A percentile compares a stretch with the other conserved stretches of the same genome.
These are phyloP conservation scores for Pythium scleroteichum DNA, from an alignment of 352 stramenopile genomes.

Conservation along the genomic window DNA sequence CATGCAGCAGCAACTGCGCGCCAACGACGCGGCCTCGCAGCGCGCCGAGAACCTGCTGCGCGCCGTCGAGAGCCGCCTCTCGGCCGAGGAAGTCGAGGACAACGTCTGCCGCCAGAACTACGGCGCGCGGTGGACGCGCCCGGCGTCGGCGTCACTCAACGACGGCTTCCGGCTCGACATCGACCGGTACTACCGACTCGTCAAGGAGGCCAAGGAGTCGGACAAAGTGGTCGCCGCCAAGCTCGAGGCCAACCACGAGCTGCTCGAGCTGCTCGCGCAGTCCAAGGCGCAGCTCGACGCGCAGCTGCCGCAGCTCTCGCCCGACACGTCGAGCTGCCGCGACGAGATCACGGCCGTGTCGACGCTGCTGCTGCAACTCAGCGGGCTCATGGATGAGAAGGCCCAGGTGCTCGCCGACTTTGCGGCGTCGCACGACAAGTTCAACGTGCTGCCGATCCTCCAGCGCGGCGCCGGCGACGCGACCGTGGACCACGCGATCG, in stretches of 20 bases:
- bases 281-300: constrained; percentile 59
- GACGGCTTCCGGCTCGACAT: constrained; percentile 63
- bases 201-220: constrained; percentile 69
- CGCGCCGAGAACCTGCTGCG: constrained; percentile 61
- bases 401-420: constrained; percentile 61
- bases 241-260: constrained; percentile 34
- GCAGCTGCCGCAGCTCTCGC: constrained; percentile 47
- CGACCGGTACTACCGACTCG: constrained; percentile 73
- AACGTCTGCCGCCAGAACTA: constrained; percentile 74
- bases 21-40: constrained; percentile 54
- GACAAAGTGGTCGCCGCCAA: constrained; percentile 66
- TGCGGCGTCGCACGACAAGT: constrained; percentile 51
- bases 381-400: constrained; percentile 58
- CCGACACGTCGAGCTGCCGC: constrained; percentile 57
- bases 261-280: constrained; percentile 43
- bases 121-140: constrained; percentile 52
- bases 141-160: constrained; percentile 54
- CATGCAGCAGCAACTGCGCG: constrained; percentile 50
- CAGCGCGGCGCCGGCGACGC: constrained; percentile 27
- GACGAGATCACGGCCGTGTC: constrained; percentile 52
- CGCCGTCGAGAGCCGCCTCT: constrained; percentile 50
- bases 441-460: constrained; percentile 56
- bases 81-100: constrained; percentile 65
- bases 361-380: constrained; percentile 51
- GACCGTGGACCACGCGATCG: constrained; percentile 38